Evolutionary conservation across 192 early-diverging fungal genomes (phyloP).

Genomic region (Coemansia nantahalensis): DNA sequence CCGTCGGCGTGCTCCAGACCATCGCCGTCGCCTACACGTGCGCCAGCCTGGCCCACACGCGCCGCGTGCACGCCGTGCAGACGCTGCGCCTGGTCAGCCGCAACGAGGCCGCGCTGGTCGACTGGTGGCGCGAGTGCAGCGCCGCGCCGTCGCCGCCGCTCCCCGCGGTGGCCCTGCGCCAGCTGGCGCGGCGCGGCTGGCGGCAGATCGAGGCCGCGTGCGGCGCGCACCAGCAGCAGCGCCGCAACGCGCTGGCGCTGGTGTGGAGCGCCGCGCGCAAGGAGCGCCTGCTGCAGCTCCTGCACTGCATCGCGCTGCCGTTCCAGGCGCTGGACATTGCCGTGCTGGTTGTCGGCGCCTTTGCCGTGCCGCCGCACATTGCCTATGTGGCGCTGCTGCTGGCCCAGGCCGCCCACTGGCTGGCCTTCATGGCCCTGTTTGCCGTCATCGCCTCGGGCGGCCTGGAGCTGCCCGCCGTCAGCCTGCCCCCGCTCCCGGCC

Average conservation of each 20-base stretch:
- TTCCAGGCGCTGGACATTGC: constrained; percentile 24
- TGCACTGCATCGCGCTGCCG: constrained; percentile 14
- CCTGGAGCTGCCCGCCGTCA: constrained; percentile 21
- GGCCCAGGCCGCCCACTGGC: constrained; percentile 42
- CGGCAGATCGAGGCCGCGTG: constrained; percentile 2
- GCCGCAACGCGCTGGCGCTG: constrained; percentile 13
- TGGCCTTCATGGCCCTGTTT: constrained; percentile 28
- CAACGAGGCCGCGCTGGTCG: constrained; percentile 25
- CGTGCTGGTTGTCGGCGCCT: constrained; percentile 11
- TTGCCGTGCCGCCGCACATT: constrained; percentile 35
- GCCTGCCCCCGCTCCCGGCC: constrained; percentile 37
- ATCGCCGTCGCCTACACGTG: constrained; percentile 25
- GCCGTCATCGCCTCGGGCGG: constrained; percentile 8
- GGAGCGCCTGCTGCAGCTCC: constrained; percentile 21
- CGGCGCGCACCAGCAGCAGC: not conserved
- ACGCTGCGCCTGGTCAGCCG: constrained; percentile 36
- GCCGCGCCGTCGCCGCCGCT: not conserved
- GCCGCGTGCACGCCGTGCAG: constrained; percentile 34
- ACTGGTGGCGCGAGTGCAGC: constrained; percentile 9
- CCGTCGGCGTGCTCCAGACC: constrained; percentile 29
- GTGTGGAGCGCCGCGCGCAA: constrained; percentile 43
- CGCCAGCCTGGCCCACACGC: constrained; percentile 30
- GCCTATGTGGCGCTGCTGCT: constrained; percentile 40
- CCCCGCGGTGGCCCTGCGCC: constrained; percentile 3
- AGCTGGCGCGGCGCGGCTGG: constrained; percentile 8